Evolutionary conservation across 2,329 filamentous ascomycete species (phyloP).

Genomic region (Eutypella sp.): DNA sequence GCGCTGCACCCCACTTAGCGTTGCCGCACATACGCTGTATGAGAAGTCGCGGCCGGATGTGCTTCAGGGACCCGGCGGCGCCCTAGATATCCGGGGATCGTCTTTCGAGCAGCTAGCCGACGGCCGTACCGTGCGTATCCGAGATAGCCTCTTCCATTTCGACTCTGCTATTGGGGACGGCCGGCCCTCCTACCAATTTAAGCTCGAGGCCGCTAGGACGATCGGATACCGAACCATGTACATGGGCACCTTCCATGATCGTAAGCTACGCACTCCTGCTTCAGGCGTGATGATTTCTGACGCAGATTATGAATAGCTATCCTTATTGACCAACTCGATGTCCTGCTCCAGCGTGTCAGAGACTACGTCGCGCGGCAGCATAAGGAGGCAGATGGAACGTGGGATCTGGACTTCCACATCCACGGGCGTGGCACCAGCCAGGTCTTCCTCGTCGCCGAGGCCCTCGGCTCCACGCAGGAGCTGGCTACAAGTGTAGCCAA

Average conservation of each 20-base stretch:
- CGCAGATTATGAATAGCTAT: slow-evolving; percentile 31
- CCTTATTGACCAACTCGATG: slow-evolving; percentile 36
- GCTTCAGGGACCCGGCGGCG: slow-evolving; percentile 44
- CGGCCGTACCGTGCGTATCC: slow-evolving; percentile 33
- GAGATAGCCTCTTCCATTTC: slow-evolving; percentile 32
- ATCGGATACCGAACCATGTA: slow-evolving; percentile 40
- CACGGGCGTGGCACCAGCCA: slow-evolving; percentile 40
- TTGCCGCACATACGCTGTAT: slow-evolving; percentile 50
- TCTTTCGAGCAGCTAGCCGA: slow-evolving; percentile 39
- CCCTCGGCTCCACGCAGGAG: slow-evolving; percentile 38
- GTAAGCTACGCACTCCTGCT: no score
- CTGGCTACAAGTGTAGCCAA: slow-evolving; percentile 38
- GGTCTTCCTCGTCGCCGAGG: slow-evolving; percentile 44
- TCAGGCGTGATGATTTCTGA: no score
- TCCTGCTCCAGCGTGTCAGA: slow-evolving; percentile 28
- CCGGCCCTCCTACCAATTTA: slow-evolving; percentile 39
- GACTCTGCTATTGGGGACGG: slow-evolving; percentile 17
- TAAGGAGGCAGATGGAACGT: slow-evolving; percentile 16
- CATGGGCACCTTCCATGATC: slow-evolving; percentile 42
- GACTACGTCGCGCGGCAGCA: slow-evolving; percentile 19
- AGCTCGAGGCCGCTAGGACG: slow-evolving; percentile 41
- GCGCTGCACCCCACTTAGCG: slow-evolving; percentile 41
- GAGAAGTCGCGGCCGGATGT: slow-evolving; percentile 50
- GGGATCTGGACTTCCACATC: slow-evolving; percentile 38
- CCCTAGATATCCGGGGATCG: slow-evolving; percentile 34